Percentiles rank a stretch among this genome's conserved stretches.
These are phyloP conservation scores for Toxoplasma gondii DNA, from an alignment of 169 alveolate species.

Conservation along the genomic window DNA sequence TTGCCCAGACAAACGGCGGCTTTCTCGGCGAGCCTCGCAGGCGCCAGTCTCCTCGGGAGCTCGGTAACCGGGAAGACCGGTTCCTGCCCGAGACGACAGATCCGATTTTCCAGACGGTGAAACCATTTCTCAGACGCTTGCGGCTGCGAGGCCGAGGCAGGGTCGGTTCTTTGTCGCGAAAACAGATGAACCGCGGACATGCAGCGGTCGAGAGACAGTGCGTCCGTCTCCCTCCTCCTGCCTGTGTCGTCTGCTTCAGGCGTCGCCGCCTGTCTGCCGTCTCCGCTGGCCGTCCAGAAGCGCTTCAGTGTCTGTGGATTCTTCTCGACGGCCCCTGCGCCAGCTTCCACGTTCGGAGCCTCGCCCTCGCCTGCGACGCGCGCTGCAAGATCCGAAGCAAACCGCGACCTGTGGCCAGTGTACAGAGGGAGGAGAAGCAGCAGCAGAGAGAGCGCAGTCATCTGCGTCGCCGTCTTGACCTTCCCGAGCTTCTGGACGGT, in stretches of 20 bases:
- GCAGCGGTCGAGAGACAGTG: no score
- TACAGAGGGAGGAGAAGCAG: conserved; percentile 12
- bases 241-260: not conserved
- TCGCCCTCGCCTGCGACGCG: not conserved
- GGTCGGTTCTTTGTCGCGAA: not conserved
- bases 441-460: conserved; percentile 14
- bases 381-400: no score
- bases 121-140: not conserved
- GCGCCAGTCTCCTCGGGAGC: not conserved
- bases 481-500: conserved; percentile 28
- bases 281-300: not conserved
- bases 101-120: not conserved
- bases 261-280: not conserved
- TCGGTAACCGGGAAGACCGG: no score
- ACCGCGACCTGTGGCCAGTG: not conserved
- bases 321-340: not conserved
- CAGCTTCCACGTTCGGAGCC: not conserved
- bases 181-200: no score
- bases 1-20: not conserved
- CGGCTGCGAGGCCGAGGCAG: not conserved
- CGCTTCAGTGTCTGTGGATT: not conserved
- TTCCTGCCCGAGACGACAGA: no score
- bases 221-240: not conserved
- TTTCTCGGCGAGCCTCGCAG: not conserved
- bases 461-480: conserved; percentile 33